Evolutionary conservation across 1,284 basidiomycete genomes (phyloP).

Genomic region (Pyrrhoderma noxium): DNA sequence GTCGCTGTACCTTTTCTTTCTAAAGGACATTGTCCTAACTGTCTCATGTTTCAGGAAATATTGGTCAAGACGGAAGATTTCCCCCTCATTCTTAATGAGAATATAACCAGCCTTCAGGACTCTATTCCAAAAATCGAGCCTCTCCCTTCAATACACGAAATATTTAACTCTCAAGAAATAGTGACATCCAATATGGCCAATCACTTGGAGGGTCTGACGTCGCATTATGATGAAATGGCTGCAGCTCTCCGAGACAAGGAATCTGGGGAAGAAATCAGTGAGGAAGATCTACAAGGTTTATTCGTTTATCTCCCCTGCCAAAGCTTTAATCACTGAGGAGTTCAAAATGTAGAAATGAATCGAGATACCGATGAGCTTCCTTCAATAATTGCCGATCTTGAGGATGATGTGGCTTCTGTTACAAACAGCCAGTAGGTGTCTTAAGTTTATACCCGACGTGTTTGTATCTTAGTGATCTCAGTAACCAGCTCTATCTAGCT

Average conservation of each 20-base stretch:
- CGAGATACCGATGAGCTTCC: slow-evolving; percentile 70
- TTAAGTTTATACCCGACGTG: not conserved
- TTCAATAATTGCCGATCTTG: slow-evolving; percentile 61
- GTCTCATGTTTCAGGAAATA: slow-evolving; percentile 41
- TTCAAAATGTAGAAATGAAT: slow-evolving; percentile 54
- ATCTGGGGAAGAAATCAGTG: slow-evolving; percentile 51
- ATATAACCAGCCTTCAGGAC: slow-evolving; percentile 46
- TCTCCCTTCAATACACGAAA: slow-evolving; percentile 38
- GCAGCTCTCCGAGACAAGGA: slow-evolving; percentile 58
- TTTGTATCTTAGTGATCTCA: slow-evolving; percentile 23
- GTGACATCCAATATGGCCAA: slow-evolving; percentile 59
- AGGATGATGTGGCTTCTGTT: slow-evolving; percentile 46
- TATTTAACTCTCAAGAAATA: slow-evolving; percentile 49
- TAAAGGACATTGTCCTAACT: not conserved
- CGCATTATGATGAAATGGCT: slow-evolving; percentile 70
- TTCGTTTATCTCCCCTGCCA: slow-evolving; percentile 15
- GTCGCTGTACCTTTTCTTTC: slow-evolving; percentile 23
- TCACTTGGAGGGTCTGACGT: slow-evolving; percentile 60
- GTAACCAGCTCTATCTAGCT: slow-evolving; percentile 41
- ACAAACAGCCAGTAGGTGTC: slow-evolving; percentile 47
- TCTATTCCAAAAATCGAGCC: slow-evolving; percentile 39
- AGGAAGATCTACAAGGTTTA: slow-evolving; percentile 63
- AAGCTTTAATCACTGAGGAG: slow-evolving; percentile 1
- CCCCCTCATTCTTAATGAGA: slow-evolving; percentile 49
- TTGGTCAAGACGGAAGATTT: slow-evolving; percentile 57